These are phyloP conservation scores for Dunaliella sp. DNA, from an alignment of 139 green algal species.

Conservation along the genomic window DNA sequence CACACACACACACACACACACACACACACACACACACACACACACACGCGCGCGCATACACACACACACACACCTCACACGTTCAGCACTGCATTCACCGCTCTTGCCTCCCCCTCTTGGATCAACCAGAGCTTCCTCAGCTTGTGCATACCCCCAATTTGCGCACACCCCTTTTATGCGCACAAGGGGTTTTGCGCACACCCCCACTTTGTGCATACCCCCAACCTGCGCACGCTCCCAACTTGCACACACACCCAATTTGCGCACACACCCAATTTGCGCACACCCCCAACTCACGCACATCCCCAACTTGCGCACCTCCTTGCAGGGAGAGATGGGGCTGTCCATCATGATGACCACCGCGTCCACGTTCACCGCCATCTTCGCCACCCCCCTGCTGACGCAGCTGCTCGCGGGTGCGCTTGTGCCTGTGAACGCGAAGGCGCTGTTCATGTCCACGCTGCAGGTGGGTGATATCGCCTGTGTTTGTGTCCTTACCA, in stretches of 20 bases:
- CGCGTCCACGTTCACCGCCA: constrained; percentile 57
- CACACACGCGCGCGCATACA: too few species aligned
- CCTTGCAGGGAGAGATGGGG: constrained; percentile 36
- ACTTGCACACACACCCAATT: constrained; percentile 7
- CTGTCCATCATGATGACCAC: constrained; percentile 54
- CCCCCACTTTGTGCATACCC: too few species aligned
- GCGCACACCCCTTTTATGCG: too few species aligned
- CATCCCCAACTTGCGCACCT: background rate
- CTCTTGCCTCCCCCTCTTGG: too few species aligned
- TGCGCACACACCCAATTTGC: constrained; percentile 48
- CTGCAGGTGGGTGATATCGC: constrained; percentile 43
- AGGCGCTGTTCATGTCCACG: constrained; percentile 64
- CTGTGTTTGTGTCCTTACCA: background rate
- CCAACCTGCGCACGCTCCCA: background rate
- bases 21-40: too few species aligned
- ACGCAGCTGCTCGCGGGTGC: constrained; percentile 66
- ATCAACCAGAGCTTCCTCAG: too few species aligned
- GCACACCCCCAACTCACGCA: constrained; percentile 35
- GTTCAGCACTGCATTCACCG: too few species aligned
- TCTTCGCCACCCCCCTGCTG: constrained; percentile 69
- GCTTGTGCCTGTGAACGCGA: constrained; percentile 62
- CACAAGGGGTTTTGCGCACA: too few species aligned
- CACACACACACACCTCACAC: too few species aligned
- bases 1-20: too few species aligned
- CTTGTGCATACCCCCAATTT: too few species aligned